Conservation (phyloP, 2,329 filamentous ascomycete genomes). For the Fusarium gaditjirri region DNA sequence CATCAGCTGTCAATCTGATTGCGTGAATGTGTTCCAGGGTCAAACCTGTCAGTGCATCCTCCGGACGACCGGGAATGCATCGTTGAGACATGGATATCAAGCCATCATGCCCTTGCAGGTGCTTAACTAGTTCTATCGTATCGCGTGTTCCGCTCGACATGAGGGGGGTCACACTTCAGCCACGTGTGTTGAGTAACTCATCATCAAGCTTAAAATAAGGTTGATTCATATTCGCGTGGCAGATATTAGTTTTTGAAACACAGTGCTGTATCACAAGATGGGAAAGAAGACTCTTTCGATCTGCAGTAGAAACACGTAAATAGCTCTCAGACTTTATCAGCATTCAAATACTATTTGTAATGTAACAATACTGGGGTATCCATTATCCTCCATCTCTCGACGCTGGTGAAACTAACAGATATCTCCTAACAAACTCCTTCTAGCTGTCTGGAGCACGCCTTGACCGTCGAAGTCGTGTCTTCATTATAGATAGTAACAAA, state of each 20-base stretch:
- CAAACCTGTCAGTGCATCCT: neutral
- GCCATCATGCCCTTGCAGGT: neutral
- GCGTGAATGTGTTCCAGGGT: neutral
- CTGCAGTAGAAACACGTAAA: neutral
- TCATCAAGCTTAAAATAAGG: neutral
- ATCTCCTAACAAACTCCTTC: neutral
- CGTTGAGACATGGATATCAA: neutral
- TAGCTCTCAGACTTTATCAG: neutral
- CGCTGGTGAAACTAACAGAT: slow-evolving; percentile 4
- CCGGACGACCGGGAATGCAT: slow-evolving; percentile 16
- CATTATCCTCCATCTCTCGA: slow-evolving; percentile 8
- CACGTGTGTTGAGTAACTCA: neutral
- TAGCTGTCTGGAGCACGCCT: slow-evolving; percentile 6
- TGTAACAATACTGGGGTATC: slow-evolving; percentile 31
- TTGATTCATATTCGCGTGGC: neutral
- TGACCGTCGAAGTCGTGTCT: slow-evolving; percentile 18
- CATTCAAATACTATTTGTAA: slow-evolving; percentile 4
- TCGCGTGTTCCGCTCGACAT: neutral
- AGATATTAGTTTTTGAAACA: neutral
- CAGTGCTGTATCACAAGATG: neutral
- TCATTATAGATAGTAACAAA: slow-evolving; percentile 26
- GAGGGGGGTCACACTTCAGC: neutral
- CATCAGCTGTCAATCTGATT: neutral
- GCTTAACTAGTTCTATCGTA: neutral
- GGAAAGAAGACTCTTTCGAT: neutral